phyloP scores from a whole-genome alignment of 2,329 filamentous ascomycete species.

The Penicillium hordei region DNA sequence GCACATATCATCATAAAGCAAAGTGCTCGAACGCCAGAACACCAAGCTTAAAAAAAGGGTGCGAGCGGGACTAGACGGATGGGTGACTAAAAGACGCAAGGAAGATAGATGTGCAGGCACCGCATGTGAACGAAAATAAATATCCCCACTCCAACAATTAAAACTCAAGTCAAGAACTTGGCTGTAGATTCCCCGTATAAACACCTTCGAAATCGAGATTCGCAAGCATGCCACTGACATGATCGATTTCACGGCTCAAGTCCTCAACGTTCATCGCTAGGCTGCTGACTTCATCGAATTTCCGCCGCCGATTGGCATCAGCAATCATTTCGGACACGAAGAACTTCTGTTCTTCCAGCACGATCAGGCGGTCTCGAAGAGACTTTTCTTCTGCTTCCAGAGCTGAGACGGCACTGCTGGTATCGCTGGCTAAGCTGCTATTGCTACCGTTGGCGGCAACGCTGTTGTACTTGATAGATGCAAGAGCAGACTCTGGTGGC shows the following conservation, averaged over 20 bases:
- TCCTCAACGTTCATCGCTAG: slow-evolving; percentile 79
- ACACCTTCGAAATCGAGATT: slow-evolving; percentile 63
- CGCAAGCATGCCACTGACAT: slow-evolving; percentile 62
- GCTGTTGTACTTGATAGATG: slow-evolving; percentile 59
- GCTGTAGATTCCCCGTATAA: slow-evolving; percentile 39
- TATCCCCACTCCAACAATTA: neutral
- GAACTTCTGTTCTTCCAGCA: slow-evolving; percentile 88
- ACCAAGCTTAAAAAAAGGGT: slow-evolving; percentile 6
- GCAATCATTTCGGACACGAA: slow-evolving; percentile 84
- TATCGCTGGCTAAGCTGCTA: slow-evolving; percentile 54
- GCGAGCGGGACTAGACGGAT: neutral
- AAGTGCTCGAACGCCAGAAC: slow-evolving; percentile 19
- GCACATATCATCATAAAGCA: slow-evolving; percentile 23
- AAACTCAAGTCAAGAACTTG: slow-evolving; percentile 11
- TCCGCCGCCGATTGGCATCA: slow-evolving; percentile 69
- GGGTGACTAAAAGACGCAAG: slow-evolving; percentile 10
- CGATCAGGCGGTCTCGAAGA: slow-evolving; percentile 73
- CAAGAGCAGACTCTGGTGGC: slow-evolving; percentile 50
- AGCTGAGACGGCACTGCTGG: slow-evolving; percentile 60
- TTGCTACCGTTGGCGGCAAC: slow-evolving; percentile 51
- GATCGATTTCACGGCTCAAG: slow-evolving; percentile 73
- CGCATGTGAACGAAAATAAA: slow-evolving; percentile 1
- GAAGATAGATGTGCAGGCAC: slow-evolving; percentile 4
- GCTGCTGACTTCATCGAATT: slow-evolving; percentile 83
- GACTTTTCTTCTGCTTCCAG: slow-evolving; percentile 83